Evolutionary conservation across 768 basidiomycete genomes (phyloP).

Genomic region (Artomyces pyxidatus): DNA sequence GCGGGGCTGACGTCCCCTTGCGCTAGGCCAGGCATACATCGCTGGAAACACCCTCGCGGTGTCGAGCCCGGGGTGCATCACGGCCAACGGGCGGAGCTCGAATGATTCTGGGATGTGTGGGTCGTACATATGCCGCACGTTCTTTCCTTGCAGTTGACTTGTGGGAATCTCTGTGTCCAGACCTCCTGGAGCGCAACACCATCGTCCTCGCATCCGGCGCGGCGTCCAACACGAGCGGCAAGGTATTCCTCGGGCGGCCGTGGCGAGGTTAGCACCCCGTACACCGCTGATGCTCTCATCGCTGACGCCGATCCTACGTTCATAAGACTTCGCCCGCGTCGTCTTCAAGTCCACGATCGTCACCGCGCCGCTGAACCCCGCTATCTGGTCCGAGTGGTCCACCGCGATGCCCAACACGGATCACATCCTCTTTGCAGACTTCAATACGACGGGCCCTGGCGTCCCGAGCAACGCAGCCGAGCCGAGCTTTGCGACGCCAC

Average conservation of each 20-base stretch:
- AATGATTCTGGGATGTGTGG: constrained; percentile 39
- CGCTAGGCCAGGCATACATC: constrained; percentile 31
- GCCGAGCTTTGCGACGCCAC: constrained; percentile 3
- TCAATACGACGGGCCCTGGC: constrained; percentile 6
- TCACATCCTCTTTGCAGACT: constrained; percentile 33
- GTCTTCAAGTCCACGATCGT: constrained; percentile 41
- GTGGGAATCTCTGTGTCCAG: constrained; percentile 14
- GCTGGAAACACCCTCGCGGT: constrained; percentile 41
- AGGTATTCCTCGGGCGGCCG: constrained; percentile 38
- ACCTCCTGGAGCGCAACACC: constrained; percentile 38
- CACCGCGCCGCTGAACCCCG: constrained; percentile 30
- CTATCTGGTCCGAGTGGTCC: constrained; percentile 42
- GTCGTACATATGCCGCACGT: constrained; percentile 19
- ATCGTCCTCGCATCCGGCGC: constrained; percentile 35
- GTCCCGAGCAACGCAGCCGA: neutral
- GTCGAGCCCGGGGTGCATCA: constrained; percentile 36
- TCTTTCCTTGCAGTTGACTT: neutral
- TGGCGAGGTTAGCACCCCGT: constrained; percentile 31
- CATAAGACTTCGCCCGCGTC: constrained; percentile 36
- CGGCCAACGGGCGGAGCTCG: constrained; percentile 39
- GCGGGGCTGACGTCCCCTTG: neutral
- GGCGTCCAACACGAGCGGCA: constrained; percentile 27
- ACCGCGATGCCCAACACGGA: constrained; percentile 29
- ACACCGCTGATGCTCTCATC: too few species aligned
- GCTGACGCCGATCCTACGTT: neutral